Base-by-base conservation (phyloP, 2,329 filamentous ascomycete species). In the Chrysosporium keratinophilum region DNA sequence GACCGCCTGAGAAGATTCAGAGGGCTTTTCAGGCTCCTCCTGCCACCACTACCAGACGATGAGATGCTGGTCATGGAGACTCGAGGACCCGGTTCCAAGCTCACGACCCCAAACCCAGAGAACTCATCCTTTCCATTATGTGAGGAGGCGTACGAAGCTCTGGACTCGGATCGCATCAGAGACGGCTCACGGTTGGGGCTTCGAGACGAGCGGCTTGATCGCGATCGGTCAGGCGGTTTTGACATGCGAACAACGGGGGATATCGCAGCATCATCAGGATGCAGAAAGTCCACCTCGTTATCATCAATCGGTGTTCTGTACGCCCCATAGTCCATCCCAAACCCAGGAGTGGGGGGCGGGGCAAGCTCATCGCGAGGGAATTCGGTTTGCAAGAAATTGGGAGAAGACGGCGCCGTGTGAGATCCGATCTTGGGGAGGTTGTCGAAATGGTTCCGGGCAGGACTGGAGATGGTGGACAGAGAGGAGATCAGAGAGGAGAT, bases 241-340 rank as follows among this genome's bases (percentile, higher is more conserved):
- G 88, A 81, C 33, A 90, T 95, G 59, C 85, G 83, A 61, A 94
- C 79, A 52, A 91, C 79, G 15, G 89, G 88, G 11, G 88, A 71
- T 57, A 76, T 73, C 33, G 78, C 79, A 41, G 78, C 78, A 69
- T 81, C 77, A 65, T 81, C 77, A 35, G 75, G 71, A 58, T 76
- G 73, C 52, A 76, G 58, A 59, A 74, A 72, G 47, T 73, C 70
- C 35, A 76, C 73, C 47, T 78, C 73, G 43, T 73, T 64, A 11
- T 76, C 63, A 15, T 79, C 74, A 33, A 76, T 70, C 3, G 77
- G 72, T 45, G 77, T 72, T 48, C 77, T 73, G 67, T 80, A 84
- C 56, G 81, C 77, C 56, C 83, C 81, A 76, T 88, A 88, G 65
- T 87, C 85, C 69, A 87, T 79, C 45, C 85, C 84, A 65, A 86